phyloP scores from a whole-genome alignment of 768 basidiomycete genomes.

The Lactarius hengduanensis region DNA sequence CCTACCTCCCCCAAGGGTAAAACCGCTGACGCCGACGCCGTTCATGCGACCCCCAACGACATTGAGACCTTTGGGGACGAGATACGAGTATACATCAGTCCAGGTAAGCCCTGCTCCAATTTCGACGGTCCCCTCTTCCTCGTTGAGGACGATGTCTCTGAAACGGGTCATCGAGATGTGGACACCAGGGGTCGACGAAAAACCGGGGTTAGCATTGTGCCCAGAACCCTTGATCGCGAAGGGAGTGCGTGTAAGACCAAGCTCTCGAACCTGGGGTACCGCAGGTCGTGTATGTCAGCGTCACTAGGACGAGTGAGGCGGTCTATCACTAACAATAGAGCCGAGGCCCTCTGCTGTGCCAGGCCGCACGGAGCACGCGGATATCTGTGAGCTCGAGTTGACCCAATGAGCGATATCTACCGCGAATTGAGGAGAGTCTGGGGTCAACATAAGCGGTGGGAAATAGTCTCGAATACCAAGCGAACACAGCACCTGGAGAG shows the following conservation, averaged over 20 bases:
- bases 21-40: background rate
- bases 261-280: constrained; percentile 2
- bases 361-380: constrained; percentile 10
- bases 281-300: background rate
- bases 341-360: constrained; percentile 1
- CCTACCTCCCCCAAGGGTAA: constrained; percentile 2
- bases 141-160: background rate
- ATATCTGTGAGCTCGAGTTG: constrained; percentile 5
- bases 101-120: background rate
- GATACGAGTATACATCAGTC: background rate
- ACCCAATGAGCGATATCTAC: constrained; percentile 3
- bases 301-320: background rate
- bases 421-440: background rate
- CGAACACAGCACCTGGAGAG: background rate
- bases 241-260: background rate
- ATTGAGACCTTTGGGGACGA: background rate
- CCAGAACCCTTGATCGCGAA: constrained; percentile 7
- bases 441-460: no score
- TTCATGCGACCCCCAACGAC: background rate
- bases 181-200: constrained; percentile 7
- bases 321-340: background rate
- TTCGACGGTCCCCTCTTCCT: background rate
- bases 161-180: constrained; percentile 8
- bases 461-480: background rate
- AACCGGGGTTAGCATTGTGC: constrained; percentile 6